Base-by-base conservation (phyloP, 2,329 filamentous ascomycete genomes). In the Penicillium corylophilum region DNA sequence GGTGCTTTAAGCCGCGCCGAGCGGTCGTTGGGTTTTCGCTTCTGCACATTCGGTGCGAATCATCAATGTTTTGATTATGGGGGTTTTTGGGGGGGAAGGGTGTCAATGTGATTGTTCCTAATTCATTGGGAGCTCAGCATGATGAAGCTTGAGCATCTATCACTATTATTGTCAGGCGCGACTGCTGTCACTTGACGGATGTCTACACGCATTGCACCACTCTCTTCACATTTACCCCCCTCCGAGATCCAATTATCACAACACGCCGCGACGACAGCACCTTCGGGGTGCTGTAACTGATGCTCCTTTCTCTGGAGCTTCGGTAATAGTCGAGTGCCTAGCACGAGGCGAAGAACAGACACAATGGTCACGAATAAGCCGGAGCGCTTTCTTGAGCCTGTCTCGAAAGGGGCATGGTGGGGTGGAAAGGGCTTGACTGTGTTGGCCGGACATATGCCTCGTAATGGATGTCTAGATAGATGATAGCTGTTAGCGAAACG, bases 371-470 rank as follows among this genome's bases (percentile, higher is more conserved):
- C 90, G 87, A 95, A 94, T 96, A 96, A 96, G 92, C 92, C 91
- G 92, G 92, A 95, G 91, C 89, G 84, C 83, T 86, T 87, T 86
- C 85, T 92, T 86, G 82, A 89, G 86, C 84, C 84, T 80, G 79
- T 78, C 76, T 83, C 78, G 89, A 95, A 77, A 95, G 88, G 83
- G 79, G 72, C 72, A 75, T 79, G 85, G 84, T 88, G 89, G 61
- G 86, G 85, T 96, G 88, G 90, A 87, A 84, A 86, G 82, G 79
- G 90, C 83, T 95, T 96, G 92, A 95, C 90, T 96, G 90, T 89
- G 89, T 84, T 86, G 88, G 82, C 87, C 88, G 79, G 75, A 94
- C 89, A 93, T 82, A 44, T 49, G 40, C 36, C 53, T 51, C 41
- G 52, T 50, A 45, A 16, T 20, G 36, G 28, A 24, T 50, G 23